These are phyloP conservation scores for Boletus speciosus DNA, from an alignment of 768 basidiomycete genomes.

Conservation along the genomic window DNA sequence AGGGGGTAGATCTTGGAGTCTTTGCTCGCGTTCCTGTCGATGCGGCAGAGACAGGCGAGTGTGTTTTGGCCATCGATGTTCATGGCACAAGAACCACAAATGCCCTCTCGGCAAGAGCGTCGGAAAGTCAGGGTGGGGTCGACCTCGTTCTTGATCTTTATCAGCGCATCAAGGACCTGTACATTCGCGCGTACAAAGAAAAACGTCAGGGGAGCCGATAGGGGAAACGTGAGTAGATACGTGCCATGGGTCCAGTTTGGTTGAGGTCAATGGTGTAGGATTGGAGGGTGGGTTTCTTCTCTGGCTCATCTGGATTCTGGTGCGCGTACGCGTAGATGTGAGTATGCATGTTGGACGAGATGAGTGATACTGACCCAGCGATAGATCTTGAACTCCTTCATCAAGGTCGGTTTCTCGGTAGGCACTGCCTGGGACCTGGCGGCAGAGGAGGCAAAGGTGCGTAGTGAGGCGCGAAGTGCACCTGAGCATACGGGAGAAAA, in stretches of 20 bases:
- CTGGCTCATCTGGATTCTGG: conserved; percentile 92
- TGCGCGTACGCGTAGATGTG: background rate
- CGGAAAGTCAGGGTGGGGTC: conserved; percentile 98
- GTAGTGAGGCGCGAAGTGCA: conserved; percentile 15
- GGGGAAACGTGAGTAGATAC: conserved; percentile 12
- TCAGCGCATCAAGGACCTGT: conserved; percentile 84
- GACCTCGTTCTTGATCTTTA: conserved; percentile 99
- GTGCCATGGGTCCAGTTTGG: conserved; percentile 92
- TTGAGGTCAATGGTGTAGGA: conserved; percentile 89
- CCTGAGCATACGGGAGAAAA: conserved; percentile 5
- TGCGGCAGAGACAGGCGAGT: conserved; percentile 93
- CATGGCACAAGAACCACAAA: conserved; percentile 98
- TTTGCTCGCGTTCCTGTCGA: conserved; percentile 70
- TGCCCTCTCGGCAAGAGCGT: conserved; percentile 89
- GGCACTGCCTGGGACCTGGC: conserved; percentile 41
- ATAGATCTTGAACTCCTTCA: conserved; percentile 98
- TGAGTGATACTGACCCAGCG: conserved; percentile 66
- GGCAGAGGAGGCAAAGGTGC: conserved; percentile 33
- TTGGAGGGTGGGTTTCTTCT: conserved; percentile 86
- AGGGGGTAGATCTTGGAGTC: conserved; percentile 93
- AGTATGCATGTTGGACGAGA: background rate
- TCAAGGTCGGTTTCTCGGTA: conserved; percentile 60
- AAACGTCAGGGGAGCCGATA: conserved; percentile 1
- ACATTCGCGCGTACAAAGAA: background rate
- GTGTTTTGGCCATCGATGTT: conserved; percentile 99